Evolutionary conservation across 805 yeast species (phyloP).

Genomic region (Kazachstania africana): DNA sequence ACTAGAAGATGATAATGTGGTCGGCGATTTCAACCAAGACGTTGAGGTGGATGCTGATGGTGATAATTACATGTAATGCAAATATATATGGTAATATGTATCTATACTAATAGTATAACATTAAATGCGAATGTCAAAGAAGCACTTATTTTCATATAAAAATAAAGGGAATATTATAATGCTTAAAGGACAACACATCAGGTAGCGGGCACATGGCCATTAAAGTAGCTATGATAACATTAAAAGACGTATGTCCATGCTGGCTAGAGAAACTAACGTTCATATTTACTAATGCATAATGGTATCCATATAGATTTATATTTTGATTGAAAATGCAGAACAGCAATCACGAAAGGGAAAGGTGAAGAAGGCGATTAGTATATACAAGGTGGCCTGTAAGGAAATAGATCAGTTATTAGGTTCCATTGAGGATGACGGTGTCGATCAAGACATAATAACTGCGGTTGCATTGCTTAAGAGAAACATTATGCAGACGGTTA

Average conservation of each 20-base stretch:
- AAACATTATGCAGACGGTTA: constrained; percentile 24
- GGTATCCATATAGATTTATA: too few species aligned
- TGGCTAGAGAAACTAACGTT: too few species aligned
- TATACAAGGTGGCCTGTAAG: constrained; percentile 3
- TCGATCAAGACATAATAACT: constrained; percentile 13
- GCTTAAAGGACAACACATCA: too few species aligned
- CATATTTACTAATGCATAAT: too few species aligned
- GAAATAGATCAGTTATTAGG: too few species aligned
- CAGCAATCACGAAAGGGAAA: constrained; percentile 33
- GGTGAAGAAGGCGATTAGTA: constrained; percentile 8
- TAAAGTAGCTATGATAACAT: too few species aligned
- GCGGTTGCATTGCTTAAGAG: constrained; percentile 20
- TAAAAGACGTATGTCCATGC: too few species aligned
- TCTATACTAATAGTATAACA: too few species aligned
- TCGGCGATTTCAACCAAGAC: constrained; percentile 7
- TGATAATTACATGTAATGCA: constrained; percentile 13
- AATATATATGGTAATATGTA: not conserved
- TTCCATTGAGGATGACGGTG: constrained; percentile 9
- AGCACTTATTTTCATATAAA: not conserved
- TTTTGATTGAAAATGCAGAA: constrained; percentile 46
- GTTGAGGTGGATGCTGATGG: constrained; percentile 19
- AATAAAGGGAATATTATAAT: too few species aligned
- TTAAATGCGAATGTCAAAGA: too few species aligned
- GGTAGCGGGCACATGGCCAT: too few species aligned
- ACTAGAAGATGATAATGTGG: constrained; percentile 28